Percentiles rank a stretch among this genome's conserved stretches.
phyloP scores from a whole-genome alignment of 768 basidiomycete species.

The Suillus tomentosus region DNA sequence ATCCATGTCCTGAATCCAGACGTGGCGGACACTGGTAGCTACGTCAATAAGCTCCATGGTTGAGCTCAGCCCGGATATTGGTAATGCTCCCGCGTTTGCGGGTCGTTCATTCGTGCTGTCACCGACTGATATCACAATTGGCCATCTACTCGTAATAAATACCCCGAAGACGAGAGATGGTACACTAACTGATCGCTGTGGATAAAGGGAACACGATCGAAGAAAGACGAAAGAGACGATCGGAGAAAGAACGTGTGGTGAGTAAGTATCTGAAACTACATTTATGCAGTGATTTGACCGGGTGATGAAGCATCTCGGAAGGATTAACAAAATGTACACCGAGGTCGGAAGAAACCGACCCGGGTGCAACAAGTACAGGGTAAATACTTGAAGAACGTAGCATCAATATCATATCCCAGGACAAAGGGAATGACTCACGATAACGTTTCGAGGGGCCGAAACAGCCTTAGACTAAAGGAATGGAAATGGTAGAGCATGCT shows the following conservation, averaged over 20 bases:
- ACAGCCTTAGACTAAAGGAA: background rate
- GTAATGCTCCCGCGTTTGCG: background rate
- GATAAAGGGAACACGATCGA: background rate
- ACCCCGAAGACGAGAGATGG: background rate
- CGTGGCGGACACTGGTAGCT: background rate
- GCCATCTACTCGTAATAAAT: background rate
- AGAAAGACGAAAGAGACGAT: background rate
- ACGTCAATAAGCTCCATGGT: background rate
- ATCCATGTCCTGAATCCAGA: background rate
- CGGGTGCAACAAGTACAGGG: background rate
- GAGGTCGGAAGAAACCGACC: background rate
- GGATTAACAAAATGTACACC: background rate
- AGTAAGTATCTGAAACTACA: background rate
- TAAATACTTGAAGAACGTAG: background rate
- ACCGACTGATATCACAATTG: background rate
- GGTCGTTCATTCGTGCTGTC: background rate
- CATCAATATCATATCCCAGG: background rate
- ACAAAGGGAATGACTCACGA: background rate
- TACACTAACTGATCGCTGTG: background rate
- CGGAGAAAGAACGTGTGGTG: background rate
- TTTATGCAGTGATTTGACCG: background rate
- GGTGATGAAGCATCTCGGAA: background rate
- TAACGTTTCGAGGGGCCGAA: background rate
- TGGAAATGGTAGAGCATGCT: background rate
- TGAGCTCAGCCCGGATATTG: background rate